Evolutionary conservation across 331 rosid species (phyloP), one percentile per base, ranked within the genome.

Genomic region (Stylosanthes scabra): DNA sequence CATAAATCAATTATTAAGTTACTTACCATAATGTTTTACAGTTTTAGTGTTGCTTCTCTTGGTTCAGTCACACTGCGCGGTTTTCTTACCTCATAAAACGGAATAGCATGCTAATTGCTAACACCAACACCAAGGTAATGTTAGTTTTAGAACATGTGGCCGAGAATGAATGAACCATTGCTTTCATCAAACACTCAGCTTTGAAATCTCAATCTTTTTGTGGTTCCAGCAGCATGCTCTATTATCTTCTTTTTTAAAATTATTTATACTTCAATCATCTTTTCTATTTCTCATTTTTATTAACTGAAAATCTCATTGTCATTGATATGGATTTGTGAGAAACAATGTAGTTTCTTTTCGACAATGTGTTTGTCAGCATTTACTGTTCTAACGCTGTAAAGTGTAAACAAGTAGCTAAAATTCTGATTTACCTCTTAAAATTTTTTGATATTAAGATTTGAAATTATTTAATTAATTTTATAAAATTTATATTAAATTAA

Each of bases 111-210:
- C 39, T 8, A 42, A 9, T 9, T 27, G 5, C 39, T 8, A 42
- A 9, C 46, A 42, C 46, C 46, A 42, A 42, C 39, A 34, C 39
- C 39, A 3, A 34, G 6, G 6, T 34, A 11, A 8, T 42, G 46
- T 9, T 42, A 42, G 58, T 50, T 50, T 50, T 28, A 59, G 3
- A 44, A 44, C 12, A 45, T 65, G 57, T 11, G 70, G 70, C 42
- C 28, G 2, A 44, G 12, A 65, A 10, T 65, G 20, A 11, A 11
- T 11, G 20, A 62, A 14, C n/a, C 9, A 46, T 66, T 46, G 71
- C 71, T 47, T 47, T 66, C 71, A 27, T 8, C 11, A 2, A 3
- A 27, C 39, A 64, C 40, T 45, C 52, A 20, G 15, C 20, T 46
- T 28, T 9, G 34, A 45, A 31, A 25, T 6, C 5, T 46, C 25